Evolutionary conservation across 495 filamentous ascomycete species (phyloP).

Genomic region (Aspergillus mulundensis): DNA sequence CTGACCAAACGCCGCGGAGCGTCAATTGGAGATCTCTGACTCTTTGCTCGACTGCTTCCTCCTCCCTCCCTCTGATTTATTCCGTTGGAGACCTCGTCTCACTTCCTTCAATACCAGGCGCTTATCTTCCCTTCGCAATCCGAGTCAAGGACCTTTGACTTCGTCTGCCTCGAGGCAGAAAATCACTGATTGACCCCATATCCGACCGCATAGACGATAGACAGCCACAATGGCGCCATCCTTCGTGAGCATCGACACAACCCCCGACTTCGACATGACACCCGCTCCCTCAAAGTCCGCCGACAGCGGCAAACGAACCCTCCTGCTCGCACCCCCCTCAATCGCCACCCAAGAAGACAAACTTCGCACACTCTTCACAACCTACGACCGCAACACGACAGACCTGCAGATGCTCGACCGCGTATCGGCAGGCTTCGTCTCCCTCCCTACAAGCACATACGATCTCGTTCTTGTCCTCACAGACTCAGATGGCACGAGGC

Average conservation of each 20-base stretch:
- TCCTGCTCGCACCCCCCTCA: conserved; percentile 72
- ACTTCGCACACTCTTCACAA: conserved; percentile 52
- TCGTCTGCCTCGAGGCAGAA: conserved; percentile 2
- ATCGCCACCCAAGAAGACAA: conserved; percentile 63
- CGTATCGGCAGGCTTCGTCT: conserved; percentile 74
- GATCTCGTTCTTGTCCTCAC: conserved; percentile 80
- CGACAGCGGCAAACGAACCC: conserved; percentile 42
- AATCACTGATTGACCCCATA: neutral
- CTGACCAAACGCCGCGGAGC: conserved; percentile 3
- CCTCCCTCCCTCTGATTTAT: neutral
- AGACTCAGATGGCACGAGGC: conserved; percentile 59
- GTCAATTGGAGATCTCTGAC: neutral
- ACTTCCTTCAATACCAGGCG: neutral
- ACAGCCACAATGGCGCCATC: conserved; percentile 27
- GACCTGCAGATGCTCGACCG: conserved; percentile 99
- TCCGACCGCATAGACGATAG: neutral
- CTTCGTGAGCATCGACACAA: conserved; percentile 41
- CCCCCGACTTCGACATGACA: conserved; percentile 36
- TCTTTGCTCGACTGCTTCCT: neutral
- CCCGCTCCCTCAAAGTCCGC: conserved; percentile 19
- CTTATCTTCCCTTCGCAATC: neutral
- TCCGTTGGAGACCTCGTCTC: neutral
- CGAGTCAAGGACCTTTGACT: neutral
- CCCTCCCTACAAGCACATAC: conserved; percentile 73
- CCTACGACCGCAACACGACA: conserved; percentile 65